Percentiles rank a stretch among this genome's conserved stretches.
These are phyloP conservation scores for Pelargonium nanum DNA, from an alignment of 345 rosid genomes.

Conservation along the genomic window DNA sequence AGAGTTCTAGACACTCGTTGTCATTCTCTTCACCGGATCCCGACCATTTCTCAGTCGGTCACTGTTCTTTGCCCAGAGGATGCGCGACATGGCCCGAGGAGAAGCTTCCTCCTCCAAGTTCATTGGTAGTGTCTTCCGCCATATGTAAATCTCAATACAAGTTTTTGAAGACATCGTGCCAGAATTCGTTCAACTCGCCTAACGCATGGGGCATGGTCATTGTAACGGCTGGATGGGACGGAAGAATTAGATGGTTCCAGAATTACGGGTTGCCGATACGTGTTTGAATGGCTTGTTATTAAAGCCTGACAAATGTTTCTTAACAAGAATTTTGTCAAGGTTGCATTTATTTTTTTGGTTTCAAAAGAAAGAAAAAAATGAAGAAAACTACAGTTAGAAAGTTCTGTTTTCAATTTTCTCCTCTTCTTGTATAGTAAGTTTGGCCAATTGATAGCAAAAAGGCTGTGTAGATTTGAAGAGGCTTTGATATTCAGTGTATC, in stretches of 20 bases:
- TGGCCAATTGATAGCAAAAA: neutral
- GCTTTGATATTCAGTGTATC: neutral
- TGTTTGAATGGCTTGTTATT: conserved; percentile 17
- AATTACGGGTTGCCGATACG: conserved; percentile 65
- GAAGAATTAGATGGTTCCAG: conserved; percentile 55
- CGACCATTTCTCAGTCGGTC: conserved; percentile 43
- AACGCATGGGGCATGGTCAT: conserved; percentile 61
- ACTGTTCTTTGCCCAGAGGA: conserved; percentile 36
- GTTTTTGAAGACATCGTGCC: conserved; percentile 51
- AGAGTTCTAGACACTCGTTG: conserved; percentile 21
- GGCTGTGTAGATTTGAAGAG: neutral
- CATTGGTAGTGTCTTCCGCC: conserved; percentile 20
- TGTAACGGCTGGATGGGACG: conserved; percentile 74
- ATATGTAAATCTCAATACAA: conserved; percentile 44
- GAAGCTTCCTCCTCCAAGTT: conserved; percentile 39
- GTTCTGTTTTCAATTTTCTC: neutral
- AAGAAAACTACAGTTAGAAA: neutral
- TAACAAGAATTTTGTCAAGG: too few species aligned
- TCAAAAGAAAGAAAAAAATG: too few species aligned
- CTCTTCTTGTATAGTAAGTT: neutral
- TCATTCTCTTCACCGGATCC: conserved; percentile 25
- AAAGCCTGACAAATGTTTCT: too few species aligned
- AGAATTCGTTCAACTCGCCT: conserved; percentile 34
- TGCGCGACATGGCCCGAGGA: conserved; percentile 82
- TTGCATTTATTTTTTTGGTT: too few species aligned